Base-by-base conservation (phyloP, 192 early-diverging fungal species). In the Backusella psychrophila region DNA sequence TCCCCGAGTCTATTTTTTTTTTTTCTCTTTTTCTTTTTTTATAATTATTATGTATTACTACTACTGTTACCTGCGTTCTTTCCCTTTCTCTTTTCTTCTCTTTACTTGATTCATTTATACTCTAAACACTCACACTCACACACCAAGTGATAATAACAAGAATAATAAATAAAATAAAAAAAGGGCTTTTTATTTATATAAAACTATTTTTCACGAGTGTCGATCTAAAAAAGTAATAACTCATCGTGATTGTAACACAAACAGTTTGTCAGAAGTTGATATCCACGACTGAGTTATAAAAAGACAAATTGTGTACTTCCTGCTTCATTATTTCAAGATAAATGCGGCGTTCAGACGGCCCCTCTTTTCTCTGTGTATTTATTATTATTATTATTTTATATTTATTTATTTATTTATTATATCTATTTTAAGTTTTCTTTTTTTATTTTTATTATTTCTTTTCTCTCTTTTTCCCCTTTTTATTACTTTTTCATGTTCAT, bases 401-500 rank as follows among this genome's bases (percentile, higher is more conserved):
- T 56, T n/a, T 56, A 59, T 59, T 26, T 59, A 59, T 59, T 26
- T 26, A 63, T 63, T 59, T 59, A 59, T 59, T 59, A 59, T 59
- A 59, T 59, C 53, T 59, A 59, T 59, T 59, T 59, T 59, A 59
- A 59, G 53, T 59, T 59, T 59, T 59, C 9, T 26, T 23, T 59
- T 56, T 59, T 23, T 59, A 3, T 59, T 59, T 23, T 69, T 41
- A 23, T 69, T 69, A 26, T 63, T 63, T 26, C 12, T 63, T 26
- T 63, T 63, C 12, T 26, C 19, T 63, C 12, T 63, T 26, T 63
- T 63, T 63, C 23, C 19, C 23, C 29, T 69, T 38, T 69, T 21
- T 41, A n/a, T 69, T 38, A 35, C 33, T 69, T 69, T 69, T 72
- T 53, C 21, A 26, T 72, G 44, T 72, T 72, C 11, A 49, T 52